Base-by-base conservation (phyloP, 148 eudicot species). In the Fagopyrum tataricum region DNA sequence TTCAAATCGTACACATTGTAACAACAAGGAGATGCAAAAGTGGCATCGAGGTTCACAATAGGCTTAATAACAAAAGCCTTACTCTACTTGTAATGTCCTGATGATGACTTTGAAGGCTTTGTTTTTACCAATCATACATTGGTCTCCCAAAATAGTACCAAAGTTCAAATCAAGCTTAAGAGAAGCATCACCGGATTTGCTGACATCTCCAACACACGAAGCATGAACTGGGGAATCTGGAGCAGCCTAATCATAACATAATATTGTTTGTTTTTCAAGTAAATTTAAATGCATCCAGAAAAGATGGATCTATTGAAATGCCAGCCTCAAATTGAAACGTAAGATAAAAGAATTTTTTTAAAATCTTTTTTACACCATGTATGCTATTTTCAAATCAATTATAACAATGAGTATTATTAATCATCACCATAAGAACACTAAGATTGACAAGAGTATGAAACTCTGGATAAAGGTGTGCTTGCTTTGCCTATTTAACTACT, bases 101-200 rank as follows among this genome's bases (percentile, higher is more conserved):
- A 53, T 56, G 80, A 74, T 31, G 37, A 31, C 77, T 79, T 80
- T 74, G 64, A 72, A 59, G 74, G 66, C 49, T 80, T 77, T 44
- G n/a, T 47, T 69, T 68, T 74, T 39, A 10, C 18, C 53, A 18
- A 46, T 68, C 75, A 51, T 61, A 12, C 47, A 66, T 21, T 21
- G 73, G 7, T 44, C 23, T 48, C 23, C 49, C 37, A 47, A 23
- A 47, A 7, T 42, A 56, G 47, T 47, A 42, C 8, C 56, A 15
- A 23, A 23, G 44, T 59, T 73, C 73, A 62, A 70, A 14, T 37
- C 66, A 14, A 52, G 67, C 48, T 68, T 74, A 39, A 75, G 55
- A n/a, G 48, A 17, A 47, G 49, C 76, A 53, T 67, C 74, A 17
- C 42, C 64, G 5, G 24, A 46, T 21, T 52, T 31, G 67, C n/a